Conservation (phyloP, 2,329 filamentous ascomycete genomes). For the Fusarium sp. region DNA sequence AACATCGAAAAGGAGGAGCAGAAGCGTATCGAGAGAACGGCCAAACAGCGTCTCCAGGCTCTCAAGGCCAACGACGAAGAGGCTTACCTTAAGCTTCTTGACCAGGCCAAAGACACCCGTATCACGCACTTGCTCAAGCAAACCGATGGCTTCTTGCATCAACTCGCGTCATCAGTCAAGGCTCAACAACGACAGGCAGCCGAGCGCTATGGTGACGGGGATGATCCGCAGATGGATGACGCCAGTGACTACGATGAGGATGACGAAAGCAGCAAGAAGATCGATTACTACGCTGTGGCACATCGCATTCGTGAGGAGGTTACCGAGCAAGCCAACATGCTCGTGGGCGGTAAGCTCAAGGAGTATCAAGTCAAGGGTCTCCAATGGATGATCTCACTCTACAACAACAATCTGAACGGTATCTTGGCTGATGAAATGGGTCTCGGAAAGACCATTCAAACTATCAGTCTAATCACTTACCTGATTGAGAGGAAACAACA, state of each 20-base stretch:
- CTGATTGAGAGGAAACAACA: conserved; percentile 96
- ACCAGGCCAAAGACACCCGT: conserved; percentile 98
- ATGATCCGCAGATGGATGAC: conserved; percentile 63
- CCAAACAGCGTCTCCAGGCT: conserved; percentile 98
- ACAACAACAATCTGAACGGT: conserved; percentile 99
- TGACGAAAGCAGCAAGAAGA: conserved; percentile 79
- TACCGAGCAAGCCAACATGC: conserved; percentile 80
- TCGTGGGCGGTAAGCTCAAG: conserved; percentile 93
- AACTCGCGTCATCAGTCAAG: conserved; percentile 94
- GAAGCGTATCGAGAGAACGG: conserved; percentile 96
- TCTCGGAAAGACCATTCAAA: conserved; percentile 99
- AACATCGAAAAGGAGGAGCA: conserved; percentile 99
- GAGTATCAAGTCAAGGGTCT: conserved; percentile 99
- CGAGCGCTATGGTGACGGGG: conserved; percentile 78
- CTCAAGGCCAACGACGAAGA: conserved; percentile 99
- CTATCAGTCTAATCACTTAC: conserved; percentile 96
- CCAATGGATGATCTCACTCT: conserved; percentile 99
- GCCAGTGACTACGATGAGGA: conserved; percentile 75
- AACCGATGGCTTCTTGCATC: conserved; percentile 96
- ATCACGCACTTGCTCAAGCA: conserved; percentile 97
- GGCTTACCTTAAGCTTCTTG: conserved; percentile 96
- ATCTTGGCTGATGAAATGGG: conserved; percentile 99
- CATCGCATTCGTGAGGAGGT: conserved; percentile 96
- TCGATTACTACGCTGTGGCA: conserved; percentile 98
- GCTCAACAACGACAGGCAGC: conserved; percentile 87